phyloP scores from a whole-genome alignment of 2,329 filamentous ascomycete genomes.

The Neonectria hederae region DNA sequence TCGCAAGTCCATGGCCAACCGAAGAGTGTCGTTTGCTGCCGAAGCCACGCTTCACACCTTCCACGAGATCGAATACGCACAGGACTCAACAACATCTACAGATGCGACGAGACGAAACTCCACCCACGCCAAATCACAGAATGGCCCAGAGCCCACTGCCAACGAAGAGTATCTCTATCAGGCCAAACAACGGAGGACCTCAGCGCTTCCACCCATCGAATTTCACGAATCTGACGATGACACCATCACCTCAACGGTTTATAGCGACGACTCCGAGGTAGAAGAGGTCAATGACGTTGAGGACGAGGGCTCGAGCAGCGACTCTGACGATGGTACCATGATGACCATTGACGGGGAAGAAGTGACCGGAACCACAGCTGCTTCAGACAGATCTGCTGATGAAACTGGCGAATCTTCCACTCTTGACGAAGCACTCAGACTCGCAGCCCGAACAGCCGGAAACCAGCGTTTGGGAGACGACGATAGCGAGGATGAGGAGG shows the following conservation, averaged over 20 bases:
- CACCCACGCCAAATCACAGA: conserved; percentile 18
- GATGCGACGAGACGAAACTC: conserved; percentile 81
- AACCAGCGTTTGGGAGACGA: conserved; percentile 72
- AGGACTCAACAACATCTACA: conserved; percentile 85
- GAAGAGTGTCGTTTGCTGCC: conserved; percentile 95
- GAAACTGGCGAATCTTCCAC: conserved; percentile 74
- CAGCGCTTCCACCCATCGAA: conserved; percentile 70
- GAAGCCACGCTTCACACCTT: conserved; percentile 98
- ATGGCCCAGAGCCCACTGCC: conserved; percentile 67
- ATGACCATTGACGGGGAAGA: conserved; percentile 87
- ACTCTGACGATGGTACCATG: conserved; percentile 80
- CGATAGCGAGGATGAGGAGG: conserved; percentile 64
- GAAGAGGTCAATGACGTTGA: conserved; percentile 66
- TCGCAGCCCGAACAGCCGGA: conserved; percentile 79
- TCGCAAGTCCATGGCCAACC: conserved; percentile 90
- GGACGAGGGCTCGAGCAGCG: conserved; percentile 57
- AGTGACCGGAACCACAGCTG: conserved; percentile 73
- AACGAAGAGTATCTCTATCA: conserved; percentile 70
- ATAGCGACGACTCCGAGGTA: conserved; percentile 73
- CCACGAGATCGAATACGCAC: conserved; percentile 89
- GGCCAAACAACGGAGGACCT: conserved; percentile 70
- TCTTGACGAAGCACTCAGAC: conserved; percentile 79
- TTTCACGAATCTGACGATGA: conserved; percentile 73
- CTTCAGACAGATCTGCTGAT: conserved; percentile 67
- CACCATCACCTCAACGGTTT: conserved; percentile 79